Evolutionary conservation across 1,139 yeast genomes (phyloP).

Genomic region (Hansenula sp.): DNA sequence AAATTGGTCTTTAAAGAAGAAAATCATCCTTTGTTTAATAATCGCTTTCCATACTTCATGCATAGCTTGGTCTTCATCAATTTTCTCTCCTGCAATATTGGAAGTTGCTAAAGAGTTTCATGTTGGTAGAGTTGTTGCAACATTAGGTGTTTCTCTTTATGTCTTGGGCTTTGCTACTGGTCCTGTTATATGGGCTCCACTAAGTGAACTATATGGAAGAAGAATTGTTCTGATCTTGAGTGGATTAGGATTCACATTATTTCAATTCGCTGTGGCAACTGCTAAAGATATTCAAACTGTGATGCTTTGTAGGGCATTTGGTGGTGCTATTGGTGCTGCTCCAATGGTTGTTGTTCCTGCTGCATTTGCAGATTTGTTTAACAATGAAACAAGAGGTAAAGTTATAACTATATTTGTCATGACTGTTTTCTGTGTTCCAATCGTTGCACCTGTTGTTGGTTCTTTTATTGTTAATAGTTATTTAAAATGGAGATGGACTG

Average conservation of each 20-base stretch:
- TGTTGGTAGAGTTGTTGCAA: conserved; percentile 52
- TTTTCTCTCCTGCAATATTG: conserved; percentile 49
- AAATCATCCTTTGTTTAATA: conserved; percentile 35
- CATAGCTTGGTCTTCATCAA: conserved; percentile 60
- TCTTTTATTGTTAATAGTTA: conserved; percentile 51
- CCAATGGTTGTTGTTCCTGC: conserved; percentile 84
- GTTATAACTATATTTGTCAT: conserved; percentile 62
- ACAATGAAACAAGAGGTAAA: conserved; percentile 57
- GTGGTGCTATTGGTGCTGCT: conserved; percentile 76
- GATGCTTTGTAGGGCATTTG: conserved; percentile 69
- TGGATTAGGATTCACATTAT: conserved; percentile 50
- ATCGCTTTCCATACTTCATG: conserved; percentile 42
- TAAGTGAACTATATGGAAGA: conserved; percentile 75
- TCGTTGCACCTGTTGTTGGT: conserved; percentile 71
- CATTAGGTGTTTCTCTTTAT: conserved; percentile 65
- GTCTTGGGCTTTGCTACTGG: conserved; percentile 84
- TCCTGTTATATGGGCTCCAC: conserved; percentile 78
- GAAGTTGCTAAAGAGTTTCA: conserved; percentile 41
- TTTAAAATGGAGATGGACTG: conserved; percentile 78
- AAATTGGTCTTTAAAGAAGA: conserved; percentile 48
- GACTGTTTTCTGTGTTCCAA: conserved; percentile 73
- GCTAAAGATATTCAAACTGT: conserved; percentile 72
- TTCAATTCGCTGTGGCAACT: conserved; percentile 69
- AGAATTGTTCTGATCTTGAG: conserved; percentile 52
- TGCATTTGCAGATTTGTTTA: conserved; percentile 72